Base-by-base conservation (phyloP, 2,329 filamentous ascomycete species). In the Colletotrichum coccodes region DNA sequence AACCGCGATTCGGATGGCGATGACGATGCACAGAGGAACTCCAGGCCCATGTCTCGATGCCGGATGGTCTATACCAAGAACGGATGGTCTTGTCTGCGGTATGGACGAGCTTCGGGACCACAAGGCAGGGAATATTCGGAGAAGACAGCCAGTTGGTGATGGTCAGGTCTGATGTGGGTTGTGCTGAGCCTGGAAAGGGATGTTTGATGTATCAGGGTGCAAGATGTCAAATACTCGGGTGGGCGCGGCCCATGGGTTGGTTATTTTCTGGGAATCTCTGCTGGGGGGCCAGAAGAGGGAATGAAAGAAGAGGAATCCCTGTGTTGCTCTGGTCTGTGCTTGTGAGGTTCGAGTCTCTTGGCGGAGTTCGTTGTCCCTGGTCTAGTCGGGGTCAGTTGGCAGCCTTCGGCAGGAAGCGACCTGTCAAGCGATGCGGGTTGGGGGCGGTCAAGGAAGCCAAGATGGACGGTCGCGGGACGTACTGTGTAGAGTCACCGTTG, bases 261-360 rank as follows among this genome's bases (percentile, higher is more conserved):
- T 34, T 30, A 36, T 21, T 30, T 7, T 36, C 56, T 26, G 53
- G 23, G 53, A 14, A 11, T 42, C 6, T 21, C 18, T n/a, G 16
- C 23, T 42, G 53, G 34, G 34, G 23, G n/a, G 14, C 8, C 49
- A 34, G 18, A 52, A 12, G 53, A 56, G 28, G 30, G 38, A 21
- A 32, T 36, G 60, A 53, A 49, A 49, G 30, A 44, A n/a, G 30
- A 49, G 34, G 28, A 57, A 64, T 68, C 65, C 65, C 60, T 68
- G 65, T 34, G 65, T 36, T 53, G 60, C 60, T 68, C 65, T 68
- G 60, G 65, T 68, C 65, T 68, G 65, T 68, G 65, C 65, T 46
- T 30, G 44, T 11, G 50, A 60, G 46, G 53, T 64, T 44, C 56
- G 60, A 53, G 34, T 52, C 38, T 54, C 52, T 64, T 68, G 60